Percentiles rank a stretch among this genome's conserved stretches.
phyloP scores from a whole-genome alignment of 257 asterid species.

The Solanum paucissectum region DNA sequence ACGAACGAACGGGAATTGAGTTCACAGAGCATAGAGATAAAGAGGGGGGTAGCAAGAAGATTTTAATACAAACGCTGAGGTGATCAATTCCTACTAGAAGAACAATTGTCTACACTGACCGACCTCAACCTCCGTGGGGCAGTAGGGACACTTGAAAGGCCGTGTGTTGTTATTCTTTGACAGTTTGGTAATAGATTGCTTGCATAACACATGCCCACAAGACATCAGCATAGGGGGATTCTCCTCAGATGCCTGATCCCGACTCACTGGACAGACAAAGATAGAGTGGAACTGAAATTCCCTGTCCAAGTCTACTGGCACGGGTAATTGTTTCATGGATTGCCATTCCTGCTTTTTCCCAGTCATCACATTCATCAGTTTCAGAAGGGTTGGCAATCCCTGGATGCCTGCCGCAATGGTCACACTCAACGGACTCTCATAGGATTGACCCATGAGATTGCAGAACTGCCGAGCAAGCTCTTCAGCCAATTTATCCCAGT shows the following conservation, averaged over 20 bases:
- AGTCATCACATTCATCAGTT: conserved; percentile 71
- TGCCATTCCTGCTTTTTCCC: conserved; percentile 89
- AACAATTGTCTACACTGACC: conserved; percentile 76
- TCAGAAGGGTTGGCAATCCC: conserved; percentile 76
- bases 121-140: conserved; percentile 80
- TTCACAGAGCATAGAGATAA: background rate
- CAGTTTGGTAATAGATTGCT: conserved; percentile 75
- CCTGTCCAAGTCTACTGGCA: conserved; percentile 68
- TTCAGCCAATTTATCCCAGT: conserved; percentile 63
- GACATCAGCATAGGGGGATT: conserved; percentile 88
- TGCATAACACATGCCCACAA: conserved; percentile 89
- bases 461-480: conserved; percentile 73
- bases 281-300: conserved; percentile 88
- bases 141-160: conserved; percentile 91
- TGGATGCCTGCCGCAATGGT: conserved; percentile 80
- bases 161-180: conserved; percentile 69
- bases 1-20: background rate
- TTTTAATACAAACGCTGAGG: background rate
- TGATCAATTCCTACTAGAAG: conserved; percentile 30
- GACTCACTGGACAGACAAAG: conserved; percentile 87
- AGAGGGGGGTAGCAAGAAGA: background rate
- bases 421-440: conserved; percentile 61
- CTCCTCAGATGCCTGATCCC: conserved; percentile 81
- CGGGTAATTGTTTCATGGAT: conserved; percentile 77
- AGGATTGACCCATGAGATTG: conserved; percentile 64